Conservation (phyloP, 441 rosid species). For the Syzygium syzygioides region DNA sequence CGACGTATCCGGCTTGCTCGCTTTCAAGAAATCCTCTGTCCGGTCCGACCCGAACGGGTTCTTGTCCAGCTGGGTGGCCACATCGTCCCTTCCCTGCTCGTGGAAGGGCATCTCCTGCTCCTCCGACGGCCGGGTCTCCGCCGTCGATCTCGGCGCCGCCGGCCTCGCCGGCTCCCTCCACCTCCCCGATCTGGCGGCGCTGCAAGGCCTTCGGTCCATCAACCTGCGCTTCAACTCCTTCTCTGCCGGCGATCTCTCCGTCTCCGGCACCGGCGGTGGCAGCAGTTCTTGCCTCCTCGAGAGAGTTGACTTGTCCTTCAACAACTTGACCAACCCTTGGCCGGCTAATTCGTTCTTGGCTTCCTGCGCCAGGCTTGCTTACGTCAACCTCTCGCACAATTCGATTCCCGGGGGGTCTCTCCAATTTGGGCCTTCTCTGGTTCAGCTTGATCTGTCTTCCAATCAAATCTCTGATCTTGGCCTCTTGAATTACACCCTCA, state of each 20-base stretch:
- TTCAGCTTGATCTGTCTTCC: constrained; percentile 52
- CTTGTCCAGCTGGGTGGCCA: constrained; percentile 48
- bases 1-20: constrained; percentile 40
- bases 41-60: constrained; percentile 48
- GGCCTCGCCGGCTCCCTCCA: constrained; percentile 48
- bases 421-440: constrained; percentile 38
- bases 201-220: constrained; percentile 46
- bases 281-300: constrained; percentile 29
- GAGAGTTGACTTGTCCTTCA: constrained; percentile 45
- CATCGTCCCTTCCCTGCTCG: constrained; percentile 41
- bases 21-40: constrained; percentile 57
- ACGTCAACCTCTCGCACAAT: constrained; percentile 50
- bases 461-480: constrained; percentile 43
- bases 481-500: constrained; percentile 24
- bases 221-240: constrained; percentile 45
- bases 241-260: constrained; percentile 44
- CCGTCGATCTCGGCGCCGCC: constrained; percentile 51
- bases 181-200: constrained; percentile 47
- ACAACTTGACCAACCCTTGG: constrained; percentile 38
- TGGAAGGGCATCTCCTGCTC: constrained; percentile 80
- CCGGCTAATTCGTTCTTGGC: constrained; percentile 30
- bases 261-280: constrained; percentile 1
- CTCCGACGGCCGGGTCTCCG: constrained; percentile 36
- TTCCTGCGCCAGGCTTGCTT: constrained; percentile 29
- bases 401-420: constrained; percentile 42